phyloP scores from a whole-genome alignment of 768 basidiomycete species.

The Amanita pseudoporphyria region DNA sequence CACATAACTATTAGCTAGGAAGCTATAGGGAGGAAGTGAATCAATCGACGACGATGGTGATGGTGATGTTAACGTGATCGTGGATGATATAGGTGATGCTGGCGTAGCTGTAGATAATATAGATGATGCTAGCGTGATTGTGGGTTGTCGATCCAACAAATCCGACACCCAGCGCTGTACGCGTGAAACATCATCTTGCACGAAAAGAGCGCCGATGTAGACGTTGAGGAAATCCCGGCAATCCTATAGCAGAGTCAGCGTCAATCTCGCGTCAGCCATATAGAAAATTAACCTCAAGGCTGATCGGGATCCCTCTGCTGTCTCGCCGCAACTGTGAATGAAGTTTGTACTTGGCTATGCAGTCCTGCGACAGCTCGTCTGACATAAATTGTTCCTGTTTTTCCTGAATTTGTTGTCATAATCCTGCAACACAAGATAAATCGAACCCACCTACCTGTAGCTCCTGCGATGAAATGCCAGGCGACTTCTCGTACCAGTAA shows the following conservation, averaged over 20 bases:
- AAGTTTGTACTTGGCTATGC: constrained; percentile 2
- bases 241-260: too few species aligned
- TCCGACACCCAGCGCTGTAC: constrained; percentile 4
- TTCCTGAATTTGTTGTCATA: neutral
- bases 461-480: neutral
- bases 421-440: neutral
- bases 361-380: neutral
- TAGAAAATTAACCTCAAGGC: too few species aligned
- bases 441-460: neutral
- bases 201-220: too few species aligned
- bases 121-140: neutral
- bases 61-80: neutral
- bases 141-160: constrained; percentile 1
- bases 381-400: neutral
- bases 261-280: neutral
- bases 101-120: too few species aligned
- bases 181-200: neutral
- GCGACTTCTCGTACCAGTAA: neutral
- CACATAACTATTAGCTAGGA: neutral
- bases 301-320: too few species aligned
- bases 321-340: neutral
- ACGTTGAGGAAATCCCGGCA: too few species aligned
- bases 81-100: too few species aligned
- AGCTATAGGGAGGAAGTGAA: neutral
- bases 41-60: neutral